Evolutionary conservation across 2,329 filamentous ascomycete genomes (phyloP).

Genomic region (Torrubiella hemipterigena): DNA sequence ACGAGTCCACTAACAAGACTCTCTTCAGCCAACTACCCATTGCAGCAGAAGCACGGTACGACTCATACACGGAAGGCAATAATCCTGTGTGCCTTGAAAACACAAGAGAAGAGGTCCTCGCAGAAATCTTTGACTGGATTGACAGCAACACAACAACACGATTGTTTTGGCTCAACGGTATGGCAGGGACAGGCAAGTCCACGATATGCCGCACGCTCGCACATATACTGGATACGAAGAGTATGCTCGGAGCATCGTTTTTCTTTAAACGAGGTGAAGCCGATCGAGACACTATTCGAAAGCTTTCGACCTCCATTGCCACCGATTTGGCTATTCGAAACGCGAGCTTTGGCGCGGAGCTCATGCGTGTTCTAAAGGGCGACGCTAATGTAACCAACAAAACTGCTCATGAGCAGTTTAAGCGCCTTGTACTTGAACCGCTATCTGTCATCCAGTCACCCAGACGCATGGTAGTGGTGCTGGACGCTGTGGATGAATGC

Average conservation of each 20-base stretch:
- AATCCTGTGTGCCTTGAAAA: background rate
- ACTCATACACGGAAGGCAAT: background rate
- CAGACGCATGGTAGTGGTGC: background rate
- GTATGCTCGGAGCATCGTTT: background rate
- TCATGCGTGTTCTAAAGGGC: background rate
- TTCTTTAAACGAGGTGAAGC: background rate
- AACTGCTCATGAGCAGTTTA: background rate
- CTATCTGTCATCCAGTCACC: background rate
- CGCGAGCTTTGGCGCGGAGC: background rate
- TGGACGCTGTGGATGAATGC: background rate
- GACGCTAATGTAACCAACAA: background rate
- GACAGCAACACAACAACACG: background rate
- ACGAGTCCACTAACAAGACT: background rate
- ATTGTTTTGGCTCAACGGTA: background rate
- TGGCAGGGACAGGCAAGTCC: background rate
- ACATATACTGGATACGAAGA: background rate
- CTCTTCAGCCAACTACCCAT: background rate
- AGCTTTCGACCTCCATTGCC: background rate
- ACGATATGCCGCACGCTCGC: background rate
- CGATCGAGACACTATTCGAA: background rate
- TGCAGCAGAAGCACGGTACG: background rate
- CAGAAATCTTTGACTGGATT: background rate
- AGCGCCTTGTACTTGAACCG: background rate
- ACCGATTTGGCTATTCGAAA: background rate
- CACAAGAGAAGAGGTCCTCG: background rate